Percentiles rank a stretch among this genome's conserved stretches.
phyloP scores from a whole-genome alignment of 306 rosid genomes.

The Cicer bijugum region DNA sequence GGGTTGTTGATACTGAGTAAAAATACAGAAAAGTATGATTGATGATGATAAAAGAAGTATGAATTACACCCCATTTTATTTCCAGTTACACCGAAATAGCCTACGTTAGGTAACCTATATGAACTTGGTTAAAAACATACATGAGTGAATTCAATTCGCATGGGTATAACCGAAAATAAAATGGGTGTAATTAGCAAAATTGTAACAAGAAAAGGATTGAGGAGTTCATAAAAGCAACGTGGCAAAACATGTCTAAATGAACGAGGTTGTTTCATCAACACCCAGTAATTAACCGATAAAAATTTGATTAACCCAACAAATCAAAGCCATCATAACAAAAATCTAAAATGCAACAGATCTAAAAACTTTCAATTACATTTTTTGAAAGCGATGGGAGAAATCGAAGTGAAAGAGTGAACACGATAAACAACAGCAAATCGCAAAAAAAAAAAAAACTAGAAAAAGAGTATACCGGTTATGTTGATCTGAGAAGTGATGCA shows the following conservation, averaged over 20 bases:
- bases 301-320: conserved; percentile 7
- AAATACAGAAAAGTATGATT: conserved; percentile 8
- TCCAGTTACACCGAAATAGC: too few species aligned
- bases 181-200: too few species aligned
- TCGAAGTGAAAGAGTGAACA: conserved; percentile 44
- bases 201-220: neutral
- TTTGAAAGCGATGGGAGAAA: conserved; percentile 1
- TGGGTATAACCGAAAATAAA: too few species aligned
- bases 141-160: too few species aligned
- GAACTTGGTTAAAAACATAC: too few species aligned
- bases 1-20: conserved; percentile 1
- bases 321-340: neutral
- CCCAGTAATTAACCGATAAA: conserved; percentile 33
- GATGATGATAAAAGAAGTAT: neutral
- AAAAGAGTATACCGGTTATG: conserved; percentile 47
- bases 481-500: conserved; percentile 37
- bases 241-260: conserved; percentile 12
- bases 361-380: conserved; percentile 13
- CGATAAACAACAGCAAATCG: neutral
- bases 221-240: conserved; percentile 9
- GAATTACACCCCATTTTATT: too few species aligned
- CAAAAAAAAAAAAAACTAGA: neutral
- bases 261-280: conserved; percentile 28
- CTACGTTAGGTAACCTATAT: too few species aligned
- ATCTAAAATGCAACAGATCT: conserved; percentile 51